These are phyloP conservation scores for Globisporangium alternatum DNA, from an alignment of 352 stramenopile genomes.

Conservation along the genomic window DNA sequence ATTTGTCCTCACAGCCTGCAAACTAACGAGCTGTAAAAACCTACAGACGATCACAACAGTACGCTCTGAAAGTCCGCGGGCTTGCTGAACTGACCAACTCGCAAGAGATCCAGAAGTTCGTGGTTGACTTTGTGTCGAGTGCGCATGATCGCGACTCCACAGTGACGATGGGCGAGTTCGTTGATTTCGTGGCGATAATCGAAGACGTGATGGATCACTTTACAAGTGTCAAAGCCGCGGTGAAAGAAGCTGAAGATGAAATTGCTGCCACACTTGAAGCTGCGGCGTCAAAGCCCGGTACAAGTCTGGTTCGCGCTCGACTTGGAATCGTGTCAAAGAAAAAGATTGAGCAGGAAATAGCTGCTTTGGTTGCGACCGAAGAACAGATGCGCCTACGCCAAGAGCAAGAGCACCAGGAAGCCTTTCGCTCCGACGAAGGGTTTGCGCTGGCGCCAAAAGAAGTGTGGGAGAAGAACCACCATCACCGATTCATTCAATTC, in stretches of 20 bases:
- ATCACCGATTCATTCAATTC: slow-evolving; percentile 58
- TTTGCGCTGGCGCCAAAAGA: slow-evolving; percentile 36
- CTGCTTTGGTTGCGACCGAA: slow-evolving; percentile 37
- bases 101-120: slow-evolving; percentile 50
- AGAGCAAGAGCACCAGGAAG: slow-evolving; percentile 18
- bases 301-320: slow-evolving; percentile 33
- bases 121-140: slow-evolving; percentile 51
- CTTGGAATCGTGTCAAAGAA: slow-evolving; percentile 57
- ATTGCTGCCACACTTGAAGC: slow-evolving; percentile 40
- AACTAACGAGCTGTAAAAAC: not conserved
- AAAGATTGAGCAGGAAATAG: slow-evolving; percentile 53
- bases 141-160: slow-evolving; percentile 17
- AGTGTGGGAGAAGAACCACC: slow-evolving; percentile 68
- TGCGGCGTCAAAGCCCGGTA: slow-evolving; percentile 12
- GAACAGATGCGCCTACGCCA: slow-evolving; percentile 27
- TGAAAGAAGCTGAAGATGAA: slow-evolving; percentile 58
- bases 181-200: slow-evolving; percentile 52
- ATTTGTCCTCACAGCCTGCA: not conserved
- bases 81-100: slow-evolving; percentile 41
- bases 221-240: slow-evolving; percentile 35
- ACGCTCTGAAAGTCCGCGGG: slow-evolving; percentile 37
- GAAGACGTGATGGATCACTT: slow-evolving; percentile 56
- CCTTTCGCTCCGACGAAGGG: slow-evolving; percentile 19
- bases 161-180: slow-evolving; percentile 40
- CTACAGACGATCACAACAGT: slow-evolving; percentile 38